Conservation (phyloP, 768 basidiomycete genomes). For the Leucocoprinus leucothites region DNA sequence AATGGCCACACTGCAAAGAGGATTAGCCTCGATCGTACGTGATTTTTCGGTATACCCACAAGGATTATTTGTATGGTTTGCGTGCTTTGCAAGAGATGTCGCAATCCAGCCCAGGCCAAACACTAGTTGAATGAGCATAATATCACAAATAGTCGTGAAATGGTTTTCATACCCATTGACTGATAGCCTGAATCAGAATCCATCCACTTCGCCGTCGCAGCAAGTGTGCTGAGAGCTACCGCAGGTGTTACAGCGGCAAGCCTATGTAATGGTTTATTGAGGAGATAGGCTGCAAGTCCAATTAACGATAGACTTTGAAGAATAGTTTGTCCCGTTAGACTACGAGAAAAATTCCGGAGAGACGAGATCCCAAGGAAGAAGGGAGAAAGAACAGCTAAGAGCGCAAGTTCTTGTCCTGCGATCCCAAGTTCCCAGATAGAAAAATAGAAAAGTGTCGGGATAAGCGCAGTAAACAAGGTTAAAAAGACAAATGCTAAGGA, state of each 20-base stretch:
- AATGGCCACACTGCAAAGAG: slow-evolving; percentile 69
- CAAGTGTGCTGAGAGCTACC: slow-evolving; percentile 3
- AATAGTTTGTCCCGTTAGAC: slow-evolving; percentile 12
- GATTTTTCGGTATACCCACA: slow-evolving; percentile 34
- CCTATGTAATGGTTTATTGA: slow-evolving; percentile 12
- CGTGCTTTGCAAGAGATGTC: slow-evolving; percentile 69
- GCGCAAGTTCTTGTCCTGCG: slow-evolving; percentile 75
- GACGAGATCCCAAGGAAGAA: slow-evolving; percentile 48
- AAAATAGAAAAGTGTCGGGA: slow-evolving; percentile 85
- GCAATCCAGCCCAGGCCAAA: slow-evolving; percentile 63
- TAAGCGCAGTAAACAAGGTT: slow-evolving; percentile 78
- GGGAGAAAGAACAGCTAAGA: slow-evolving; percentile 72
- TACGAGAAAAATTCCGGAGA: slow-evolving; percentile 4
- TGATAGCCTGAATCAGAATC: slow-evolving; percentile 39
- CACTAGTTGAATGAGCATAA: slow-evolving; percentile 35
- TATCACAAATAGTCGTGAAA: not conserved
- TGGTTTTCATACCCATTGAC: slow-evolving; percentile 33
- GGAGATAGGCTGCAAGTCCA: slow-evolving; percentile 11
- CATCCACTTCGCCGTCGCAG: not conserved
- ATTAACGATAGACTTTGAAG: slow-evolving; percentile 12
- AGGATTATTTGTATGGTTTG: slow-evolving; percentile 81
- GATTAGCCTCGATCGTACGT: not conserved
- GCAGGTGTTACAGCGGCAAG: slow-evolving; percentile 9
- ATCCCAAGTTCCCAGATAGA: slow-evolving; percentile 89
- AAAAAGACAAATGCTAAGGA: slow-evolving; percentile 71